Evolutionary conservation across 1,284 basidiomycete genomes (phyloP), one percentile per base, ranked within the genome.

Genomic region (Xerocomus minutiporus): DNA sequence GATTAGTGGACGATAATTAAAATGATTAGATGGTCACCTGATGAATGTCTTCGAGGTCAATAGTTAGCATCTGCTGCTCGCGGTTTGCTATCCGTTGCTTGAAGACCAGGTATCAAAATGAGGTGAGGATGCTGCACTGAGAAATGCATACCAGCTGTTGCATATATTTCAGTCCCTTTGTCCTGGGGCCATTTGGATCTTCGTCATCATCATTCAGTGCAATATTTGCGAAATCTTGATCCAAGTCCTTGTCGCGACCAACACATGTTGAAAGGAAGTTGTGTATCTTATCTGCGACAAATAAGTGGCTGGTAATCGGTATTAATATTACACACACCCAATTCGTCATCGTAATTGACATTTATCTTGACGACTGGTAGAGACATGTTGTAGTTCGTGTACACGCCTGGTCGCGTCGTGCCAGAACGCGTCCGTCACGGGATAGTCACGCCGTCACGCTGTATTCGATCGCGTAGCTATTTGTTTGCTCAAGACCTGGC

Each of bases 61-160:
- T 82, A 41, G 84, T 74, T 15, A 95, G 75, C 79, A 87, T 87
- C 59, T 91, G 83, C 66, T 94, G 90, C 56, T 96, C 89, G 43
- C 96, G 83, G 71, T 99, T 97, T 48, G 95, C 91, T 56, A 99
- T 88, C 50, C 80, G 80, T 88, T 95, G 91, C 90, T 94, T 60
- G 46, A 56, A 51, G 23, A 57, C 57, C 58, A 52, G 47, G 23
- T 31, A 50, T 66, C 54, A 70, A 58, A 60, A 65, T 57, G 53
- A 63, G 62, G 66, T 66, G 64, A 48, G 17, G 38, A 40, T 40
- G 13, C 63, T 59, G 61, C 66, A 65, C 39, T 42, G 50, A 38
- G 45, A 39, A 45, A 61, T 53, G 68, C 86, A 68, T 70, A 94
- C 92, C 70, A 99, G 76, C 66, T 95, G 90, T 49, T 82, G 78